Base-by-base conservation (phyloP, 1,284 basidiomycete genomes). In the Coniferiporia weirii region DNA sequence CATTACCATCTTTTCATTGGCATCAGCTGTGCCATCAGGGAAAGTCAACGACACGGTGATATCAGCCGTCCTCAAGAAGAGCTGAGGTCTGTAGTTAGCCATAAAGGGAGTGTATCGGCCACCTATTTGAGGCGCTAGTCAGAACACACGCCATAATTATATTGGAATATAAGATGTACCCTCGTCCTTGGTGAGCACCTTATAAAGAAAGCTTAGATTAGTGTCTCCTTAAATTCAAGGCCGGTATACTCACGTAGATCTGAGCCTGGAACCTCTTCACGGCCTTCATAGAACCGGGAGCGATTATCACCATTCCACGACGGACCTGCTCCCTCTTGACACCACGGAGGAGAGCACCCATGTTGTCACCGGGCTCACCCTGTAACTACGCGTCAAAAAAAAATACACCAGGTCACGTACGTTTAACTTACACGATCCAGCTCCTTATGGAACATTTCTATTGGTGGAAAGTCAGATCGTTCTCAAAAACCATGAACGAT, bases 361-460 rank as follows among this genome's bases (percentile, higher is more conserved):
- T 98, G 82, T 99, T 99, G 78, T 99, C 97, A 71, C 97, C 97
- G 66, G 97, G 96, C 75, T 98, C 93, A 64, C 94, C 96, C 85
- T 87, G 59, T 13, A 40, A 38, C 17, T 55, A 52, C 60, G 55
- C 61, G 20, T 36, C n/a, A 53, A 47, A 48, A 34, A n/a, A 32
- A 48, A 45, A 13, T 13, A 50, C 10, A 54, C 51, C 15, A 43
- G 45, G 15, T 20, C 36, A 49, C 53, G 43, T 2, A 17, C 32
- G 17, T 17, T n/a, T 43, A 53, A 40, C 79, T 55, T 73, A 87
- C 87, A 62, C 95, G 86, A 59, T 99, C 97, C 63, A 99, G 85
- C 78, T 99, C 97, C 81, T 98, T 98, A 83, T 98, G 95, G 88
- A 99, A 99, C 93, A 98, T 98, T 76, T 99, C 96, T 91, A 65